Evolutionary conservation across 2,329 filamentous ascomycete species (phyloP).

Genomic region (Ceratocystis alfenasii): DNA sequence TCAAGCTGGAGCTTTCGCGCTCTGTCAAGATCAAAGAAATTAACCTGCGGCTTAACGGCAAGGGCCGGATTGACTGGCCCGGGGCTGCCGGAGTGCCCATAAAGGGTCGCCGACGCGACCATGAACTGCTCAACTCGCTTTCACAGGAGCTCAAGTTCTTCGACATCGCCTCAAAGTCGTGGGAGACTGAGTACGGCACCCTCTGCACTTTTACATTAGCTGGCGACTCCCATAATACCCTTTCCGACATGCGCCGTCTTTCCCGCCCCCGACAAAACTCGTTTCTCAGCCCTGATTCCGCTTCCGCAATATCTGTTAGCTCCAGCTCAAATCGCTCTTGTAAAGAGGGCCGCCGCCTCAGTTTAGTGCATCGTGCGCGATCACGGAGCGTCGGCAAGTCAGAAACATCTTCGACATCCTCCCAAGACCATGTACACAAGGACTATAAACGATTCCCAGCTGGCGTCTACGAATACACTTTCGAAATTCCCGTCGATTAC

Average conservation of each 20-base stretch:
- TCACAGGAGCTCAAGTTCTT: constrained; percentile 89
- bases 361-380: constrained; percentile 45
- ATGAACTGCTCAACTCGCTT: constrained; percentile 57
- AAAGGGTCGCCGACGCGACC: constrained; percentile 72
- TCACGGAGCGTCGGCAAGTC: constrained; percentile 70
- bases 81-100: constrained; percentile 75
- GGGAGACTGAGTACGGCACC: constrained; percentile 51
- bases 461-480: constrained; percentile 55
- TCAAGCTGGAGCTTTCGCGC: constrained; percentile 74
- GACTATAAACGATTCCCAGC: constrained; percentile 80
- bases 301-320: constrained; percentile 7
- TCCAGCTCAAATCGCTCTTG: not conserved
- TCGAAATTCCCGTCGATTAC: constrained; percentile 82
- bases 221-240: not conserved
- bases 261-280: not conserved
- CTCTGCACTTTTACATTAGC: constrained; percentile 42
- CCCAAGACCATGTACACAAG: constrained; percentile 37
- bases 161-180: constrained; percentile 56
- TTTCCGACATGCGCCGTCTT: not conserved
- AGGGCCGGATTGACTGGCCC: constrained; percentile 86
- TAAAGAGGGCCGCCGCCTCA: constrained; percentile 8
- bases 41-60: constrained; percentile 73
- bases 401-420: not conserved
- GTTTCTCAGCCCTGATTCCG: constrained; percentile 10
- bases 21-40: constrained; percentile 87